phyloP scores from a whole-genome alignment of 345 rosid genomes.

The Leavenworthia alabamica region DNA sequence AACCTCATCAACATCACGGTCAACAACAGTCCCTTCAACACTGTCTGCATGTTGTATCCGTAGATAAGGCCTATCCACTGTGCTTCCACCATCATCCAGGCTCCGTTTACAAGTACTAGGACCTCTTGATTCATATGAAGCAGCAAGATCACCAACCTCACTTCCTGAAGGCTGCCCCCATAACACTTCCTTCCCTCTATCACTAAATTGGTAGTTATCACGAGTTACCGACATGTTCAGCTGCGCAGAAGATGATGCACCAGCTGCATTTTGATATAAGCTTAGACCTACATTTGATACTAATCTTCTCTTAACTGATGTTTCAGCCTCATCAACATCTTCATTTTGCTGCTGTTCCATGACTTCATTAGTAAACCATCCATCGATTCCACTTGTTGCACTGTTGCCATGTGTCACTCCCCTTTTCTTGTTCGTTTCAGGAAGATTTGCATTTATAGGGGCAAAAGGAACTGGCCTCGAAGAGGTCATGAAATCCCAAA shows the following conservation, averaged over 20 bases:
- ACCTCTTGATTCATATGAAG: constrained; percentile 91
- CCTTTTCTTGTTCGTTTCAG: constrained; percentile 79
- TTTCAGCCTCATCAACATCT: constrained; percentile 89
- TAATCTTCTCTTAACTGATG: constrained; percentile 58
- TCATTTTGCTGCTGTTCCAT: constrained; percentile 64
- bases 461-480: constrained; percentile 68
- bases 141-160: constrained; percentile 97
- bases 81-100: constrained; percentile 91
- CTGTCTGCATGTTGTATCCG: constrained; percentile 81
- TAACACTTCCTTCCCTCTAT: constrained; percentile 74
- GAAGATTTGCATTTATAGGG: constrained; percentile 57
- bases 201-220: constrained; percentile 52
- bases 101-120: constrained; percentile 93
- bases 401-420: constrained; percentile 79
- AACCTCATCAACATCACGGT: constrained; percentile 82
- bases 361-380: constrained; percentile 85
- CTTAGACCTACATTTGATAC: constrained; percentile 50
- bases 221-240: constrained; percentile 40
- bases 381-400: constrained; percentile 98
- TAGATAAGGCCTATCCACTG: constrained; percentile 64
- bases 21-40: constrained; percentile 61
- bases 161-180: constrained; percentile 92
- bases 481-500: constrained; percentile 79
- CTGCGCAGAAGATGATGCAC: constrained; percentile 57
- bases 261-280: constrained; percentile 76